Percentiles rank a stretch among this genome's conserved stretches.
Evolutionary conservation across 768 basidiomycete genomes (phyloP).

Genomic region (Panaeolus cyanescens): DNA sequence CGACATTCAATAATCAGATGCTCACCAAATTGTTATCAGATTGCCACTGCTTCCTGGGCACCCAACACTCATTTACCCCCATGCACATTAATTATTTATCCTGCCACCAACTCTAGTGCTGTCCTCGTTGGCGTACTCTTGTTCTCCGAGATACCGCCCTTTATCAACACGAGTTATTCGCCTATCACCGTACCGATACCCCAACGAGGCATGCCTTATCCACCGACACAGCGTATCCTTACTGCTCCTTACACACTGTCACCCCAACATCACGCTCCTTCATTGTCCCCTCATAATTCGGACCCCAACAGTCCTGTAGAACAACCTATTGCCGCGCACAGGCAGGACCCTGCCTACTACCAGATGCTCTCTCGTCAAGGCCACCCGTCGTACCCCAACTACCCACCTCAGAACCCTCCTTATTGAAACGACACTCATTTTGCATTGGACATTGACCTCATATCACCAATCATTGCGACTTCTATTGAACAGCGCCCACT

Average conservation of each 20-base stretch:
- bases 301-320: constrained; percentile 37
- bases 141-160: constrained; percentile 20
- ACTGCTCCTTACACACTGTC: constrained; percentile 33
- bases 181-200: neutral
- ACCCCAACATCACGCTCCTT: constrained; percentile 32
- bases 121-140: constrained; percentile 55
- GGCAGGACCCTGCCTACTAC: constrained; percentile 34
- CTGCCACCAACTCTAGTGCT: constrained; percentile 51
- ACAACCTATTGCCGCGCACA: constrained; percentile 25
- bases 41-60: constrained; percentile 55
- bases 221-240: constrained; percentile 24
- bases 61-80: constrained; percentile 38
- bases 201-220: constrained; percentile 28
- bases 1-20: neutral
- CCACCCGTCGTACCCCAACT: constrained; percentile 16
- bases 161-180: neutral
- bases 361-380: constrained; percentile 30
- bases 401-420: constrained; percentile 7
- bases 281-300: constrained; percentile 36
- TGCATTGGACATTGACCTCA: neutral
- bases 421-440: neutral
- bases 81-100: constrained; percentile 57
- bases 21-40: constrained; percentile 28
- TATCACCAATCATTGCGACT: neutral
- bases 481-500: neutral